A percentile compares a stretch with the other conserved stretches of the same genome.
phyloP scores from a whole-genome alignment of 306 rosid species.

The Fagus sylvatica region DNA sequence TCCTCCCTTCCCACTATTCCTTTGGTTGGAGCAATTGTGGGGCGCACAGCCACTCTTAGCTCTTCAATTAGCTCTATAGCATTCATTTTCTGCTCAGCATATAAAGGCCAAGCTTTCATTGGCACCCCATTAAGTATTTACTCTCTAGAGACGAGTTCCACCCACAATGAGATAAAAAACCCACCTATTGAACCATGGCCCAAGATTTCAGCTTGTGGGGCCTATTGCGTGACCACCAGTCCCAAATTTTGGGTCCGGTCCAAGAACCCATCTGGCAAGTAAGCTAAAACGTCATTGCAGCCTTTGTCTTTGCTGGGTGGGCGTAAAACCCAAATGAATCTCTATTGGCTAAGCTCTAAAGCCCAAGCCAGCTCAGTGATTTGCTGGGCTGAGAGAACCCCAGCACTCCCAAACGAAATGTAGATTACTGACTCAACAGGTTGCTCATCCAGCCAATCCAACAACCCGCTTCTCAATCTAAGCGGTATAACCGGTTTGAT shows the following conservation, averaged over 20 bases:
- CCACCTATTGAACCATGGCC: neutral
- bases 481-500: slow-evolving; percentile 10
- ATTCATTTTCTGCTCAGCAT: slow-evolving; percentile 6
- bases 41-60: neutral
- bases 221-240: neutral
- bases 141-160: slow-evolving; percentile 8
- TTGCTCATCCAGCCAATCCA: slow-evolving; percentile 56
- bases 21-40: neutral
- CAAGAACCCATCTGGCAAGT: slow-evolving; percentile 5
- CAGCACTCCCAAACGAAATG: slow-evolving; percentile 69
- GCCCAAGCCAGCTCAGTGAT: slow-evolving; percentile 58
- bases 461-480: neutral
- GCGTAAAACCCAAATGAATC: slow-evolving; percentile 70
- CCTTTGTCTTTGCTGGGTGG: slow-evolving; percentile 23
- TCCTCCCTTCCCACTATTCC: neutral
- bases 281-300: neutral
- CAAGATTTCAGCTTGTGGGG: neutral
- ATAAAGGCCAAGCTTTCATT: neutral
- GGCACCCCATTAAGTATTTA: neutral
- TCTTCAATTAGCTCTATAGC: neutral
- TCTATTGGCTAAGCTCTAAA: slow-evolving; percentile 49
- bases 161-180: slow-evolving; percentile 2
- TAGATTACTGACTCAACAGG: slow-evolving; percentile 50
- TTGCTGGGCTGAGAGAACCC: slow-evolving; percentile 50
- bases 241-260: neutral